phyloP scores from a whole-genome alignment of 179 eudicot genomes.

The Corrigiola litoralis region DNA sequence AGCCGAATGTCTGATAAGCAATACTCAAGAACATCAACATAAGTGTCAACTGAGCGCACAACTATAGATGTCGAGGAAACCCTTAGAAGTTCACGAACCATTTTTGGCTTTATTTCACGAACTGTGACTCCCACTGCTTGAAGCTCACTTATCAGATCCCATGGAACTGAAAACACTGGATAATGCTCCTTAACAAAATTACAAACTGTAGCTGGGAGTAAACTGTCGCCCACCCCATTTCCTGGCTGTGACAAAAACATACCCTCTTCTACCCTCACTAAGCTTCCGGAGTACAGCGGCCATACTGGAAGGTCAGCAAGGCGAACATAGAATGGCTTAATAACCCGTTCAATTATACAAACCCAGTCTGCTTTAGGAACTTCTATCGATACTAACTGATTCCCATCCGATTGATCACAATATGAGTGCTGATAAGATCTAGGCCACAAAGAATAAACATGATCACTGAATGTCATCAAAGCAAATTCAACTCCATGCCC shows the following conservation, averaged over 20 bases:
- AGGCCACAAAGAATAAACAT: constrained; percentile 85
- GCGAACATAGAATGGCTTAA: constrained; percentile 84
- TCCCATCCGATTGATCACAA: constrained; percentile 29
- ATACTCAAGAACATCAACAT: constrained; percentile 91
- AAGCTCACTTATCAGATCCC: constrained; percentile 94
- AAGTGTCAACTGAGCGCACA: constrained; percentile 70
- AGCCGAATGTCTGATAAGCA: constrained; percentile 82
- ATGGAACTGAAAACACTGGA: constrained; percentile 98
- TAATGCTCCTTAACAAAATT: constrained; percentile 95
- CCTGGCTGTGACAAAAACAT: constrained; percentile 97
- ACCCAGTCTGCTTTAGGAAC: constrained; percentile 69
- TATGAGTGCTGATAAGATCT: constrained; percentile 44
- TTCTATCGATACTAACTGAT: constrained; percentile 23
- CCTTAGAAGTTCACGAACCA: constrained; percentile 97
- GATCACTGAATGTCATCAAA: constrained; percentile 54
- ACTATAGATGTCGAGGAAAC: constrained; percentile 62
- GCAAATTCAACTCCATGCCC: constrained; percentile 41
- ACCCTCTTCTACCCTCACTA: constrained; percentile 90
- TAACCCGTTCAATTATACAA: constrained; percentile 71
- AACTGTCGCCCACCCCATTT: constrained; percentile 58
- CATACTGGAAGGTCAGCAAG: constrained; percentile 88
- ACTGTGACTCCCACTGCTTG: constrained; percentile 76
- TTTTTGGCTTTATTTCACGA: constrained; percentile 93
- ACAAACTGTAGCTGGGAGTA: constrained; percentile 93
- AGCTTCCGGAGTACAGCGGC: constrained; percentile 87